A percentile compares a stretch with the other conserved stretches of the same genome.
Conservation (phyloP, 2,329 filamentous ascomycete genomes). For the Coniochaeta ligniaria region DNA sequence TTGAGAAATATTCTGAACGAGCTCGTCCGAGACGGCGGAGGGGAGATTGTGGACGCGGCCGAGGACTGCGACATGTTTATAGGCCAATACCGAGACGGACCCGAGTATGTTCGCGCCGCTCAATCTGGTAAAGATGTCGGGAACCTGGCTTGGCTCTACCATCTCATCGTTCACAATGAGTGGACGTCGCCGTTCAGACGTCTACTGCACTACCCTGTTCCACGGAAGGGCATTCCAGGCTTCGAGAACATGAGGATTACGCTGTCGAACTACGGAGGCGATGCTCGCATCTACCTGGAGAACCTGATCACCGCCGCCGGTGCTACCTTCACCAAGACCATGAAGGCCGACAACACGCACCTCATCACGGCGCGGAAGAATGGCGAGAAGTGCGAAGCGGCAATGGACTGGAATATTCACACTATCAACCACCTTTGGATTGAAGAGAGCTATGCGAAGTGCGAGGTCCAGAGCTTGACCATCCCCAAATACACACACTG, state of each 20-base stretch:
- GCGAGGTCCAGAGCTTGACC: slow-evolving; percentile 65
- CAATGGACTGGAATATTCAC: slow-evolving; percentile 83
- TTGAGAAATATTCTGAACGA: slow-evolving; percentile 60
- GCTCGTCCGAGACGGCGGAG: slow-evolving; percentile 66
- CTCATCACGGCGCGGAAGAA: slow-evolving; percentile 83
- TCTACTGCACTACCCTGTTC: slow-evolving; percentile 84
- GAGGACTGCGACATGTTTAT: slow-evolving; percentile 75
- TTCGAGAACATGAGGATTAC: slow-evolving; percentile 75
- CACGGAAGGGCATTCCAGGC: slow-evolving; percentile 67
- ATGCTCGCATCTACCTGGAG: slow-evolving; percentile 87
- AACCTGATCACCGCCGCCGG: slow-evolving; percentile 81
- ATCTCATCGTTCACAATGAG: slow-evolving; percentile 78
- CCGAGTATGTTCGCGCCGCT: slow-evolving; percentile 70
- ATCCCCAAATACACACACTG: slow-evolving; percentile 78
- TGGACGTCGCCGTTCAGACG: slow-evolving; percentile 83
- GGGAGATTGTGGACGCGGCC: slow-evolving; percentile 57
- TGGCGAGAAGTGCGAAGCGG: slow-evolving; percentile 90
- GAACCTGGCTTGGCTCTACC: slow-evolving; percentile 89
- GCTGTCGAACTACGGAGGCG: slow-evolving; percentile 92
- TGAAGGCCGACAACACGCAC: slow-evolving; percentile 94
- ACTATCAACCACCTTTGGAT: slow-evolving; percentile 96
- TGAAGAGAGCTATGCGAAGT: slow-evolving; percentile 93
- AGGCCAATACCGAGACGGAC: slow-evolving; percentile 78
- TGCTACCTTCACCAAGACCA: slow-evolving; percentile 86
- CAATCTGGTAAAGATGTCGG: slow-evolving; percentile 76